Conservation (phyloP, 1,284 basidiomycete genomes). For the Melampsora allii-populina region DNA sequence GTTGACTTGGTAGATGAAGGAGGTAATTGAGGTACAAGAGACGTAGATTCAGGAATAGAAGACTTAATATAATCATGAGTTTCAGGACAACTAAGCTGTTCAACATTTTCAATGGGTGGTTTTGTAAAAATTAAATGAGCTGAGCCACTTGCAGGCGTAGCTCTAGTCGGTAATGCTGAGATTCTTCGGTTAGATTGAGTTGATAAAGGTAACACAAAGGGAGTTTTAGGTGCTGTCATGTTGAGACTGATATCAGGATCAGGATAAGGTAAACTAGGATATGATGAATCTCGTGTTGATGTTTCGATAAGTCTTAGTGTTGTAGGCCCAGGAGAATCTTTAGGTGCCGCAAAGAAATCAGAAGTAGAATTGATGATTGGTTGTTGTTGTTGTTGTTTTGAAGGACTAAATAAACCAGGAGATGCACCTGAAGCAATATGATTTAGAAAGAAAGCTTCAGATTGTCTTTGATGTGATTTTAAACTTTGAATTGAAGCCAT, state of each 20-base stretch:
- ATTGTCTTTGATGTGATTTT: background rate
- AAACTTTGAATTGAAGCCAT: background rate
- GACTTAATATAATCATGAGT: background rate
- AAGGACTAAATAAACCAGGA: background rate
- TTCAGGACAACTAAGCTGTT: background rate
- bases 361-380: background rate
- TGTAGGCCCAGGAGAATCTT: background rate
- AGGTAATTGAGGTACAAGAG: background rate
- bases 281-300: background rate
- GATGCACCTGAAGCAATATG: background rate
- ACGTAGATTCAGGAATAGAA: background rate
- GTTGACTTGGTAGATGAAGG: background rate
- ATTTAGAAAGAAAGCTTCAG: background rate
- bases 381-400: background rate
- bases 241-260: slow-evolving; percentile 2
- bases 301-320: background rate
- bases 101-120: background rate
- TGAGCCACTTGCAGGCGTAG: background rate
- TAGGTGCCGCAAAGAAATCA: background rate
- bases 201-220: background rate
- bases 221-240: background rate
- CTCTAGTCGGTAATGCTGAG: background rate
- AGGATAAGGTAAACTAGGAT: slow-evolving; percentile 1
- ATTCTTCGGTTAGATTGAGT: background rate
- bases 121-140: background rate